Conservation (phyloP, 2,329 filamentous ascomycete genomes). For the Paraphoma chrysanthemicola region DNA sequence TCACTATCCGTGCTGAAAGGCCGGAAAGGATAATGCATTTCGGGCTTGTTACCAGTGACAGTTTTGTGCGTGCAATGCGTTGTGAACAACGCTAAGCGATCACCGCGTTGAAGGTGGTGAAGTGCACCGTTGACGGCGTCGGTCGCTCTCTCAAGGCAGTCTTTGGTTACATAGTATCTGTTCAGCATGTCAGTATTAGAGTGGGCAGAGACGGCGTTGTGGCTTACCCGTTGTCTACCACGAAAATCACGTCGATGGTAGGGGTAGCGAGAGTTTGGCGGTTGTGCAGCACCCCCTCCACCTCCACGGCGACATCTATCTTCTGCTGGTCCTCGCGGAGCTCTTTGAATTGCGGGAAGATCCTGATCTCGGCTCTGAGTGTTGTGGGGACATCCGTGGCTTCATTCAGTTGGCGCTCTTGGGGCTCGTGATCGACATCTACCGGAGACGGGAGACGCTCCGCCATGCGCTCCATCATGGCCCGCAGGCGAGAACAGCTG, state of each 20-base stretch:
- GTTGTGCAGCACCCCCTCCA: conserved; percentile 37
- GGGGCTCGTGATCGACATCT: conserved; percentile 10
- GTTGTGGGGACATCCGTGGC: conserved; percentile 19
- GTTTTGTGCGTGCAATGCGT: conserved; percentile 39
- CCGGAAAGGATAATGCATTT: conserved; percentile 30
- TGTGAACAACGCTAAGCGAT: conserved; percentile 39
- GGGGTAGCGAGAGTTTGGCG: conserved; percentile 17
- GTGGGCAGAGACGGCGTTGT: not conserved
- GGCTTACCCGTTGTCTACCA: conserved; percentile 48
- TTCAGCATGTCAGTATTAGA: not conserved
- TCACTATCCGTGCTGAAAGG: conserved; percentile 18
- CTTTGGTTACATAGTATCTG: conserved; percentile 38
- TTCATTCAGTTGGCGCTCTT: not conserved
- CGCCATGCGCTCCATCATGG: conserved; percentile 19
- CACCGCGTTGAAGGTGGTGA: conserved; percentile 22
- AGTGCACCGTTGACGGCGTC: conserved; percentile 25
- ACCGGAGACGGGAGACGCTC: conserved; percentile 25
- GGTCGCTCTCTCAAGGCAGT: conserved; percentile 28
- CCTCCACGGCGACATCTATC: conserved; percentile 40
- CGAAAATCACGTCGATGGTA: conserved; percentile 42
- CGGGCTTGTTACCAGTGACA: conserved; percentile 34
- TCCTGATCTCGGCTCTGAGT: conserved; percentile 25
- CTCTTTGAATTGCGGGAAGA: conserved; percentile 28
- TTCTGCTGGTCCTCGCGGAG: conserved; percentile 28
- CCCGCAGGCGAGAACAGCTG: conserved; percentile 21